Conservation (phyloP, 768 basidiomycete species). For the Kockovaella imperatae region DNA sequence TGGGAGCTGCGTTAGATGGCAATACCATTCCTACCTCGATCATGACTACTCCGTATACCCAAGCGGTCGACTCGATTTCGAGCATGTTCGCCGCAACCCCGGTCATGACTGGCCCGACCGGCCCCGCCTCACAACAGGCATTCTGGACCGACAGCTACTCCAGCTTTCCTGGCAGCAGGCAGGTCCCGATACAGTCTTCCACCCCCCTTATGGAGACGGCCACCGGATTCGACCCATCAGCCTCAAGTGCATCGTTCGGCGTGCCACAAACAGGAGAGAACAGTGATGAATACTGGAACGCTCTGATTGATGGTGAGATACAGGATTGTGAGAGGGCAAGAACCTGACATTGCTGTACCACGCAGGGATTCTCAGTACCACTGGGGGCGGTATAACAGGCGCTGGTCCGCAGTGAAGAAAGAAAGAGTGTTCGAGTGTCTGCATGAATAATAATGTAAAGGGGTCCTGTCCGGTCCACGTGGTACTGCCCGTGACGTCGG, state of each 20-base stretch:
- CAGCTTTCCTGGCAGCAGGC: background rate
- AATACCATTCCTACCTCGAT: slow-evolving; percentile 3
- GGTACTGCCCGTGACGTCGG: too few relatives aligned
- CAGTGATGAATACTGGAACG: slow-evolving; percentile 44
- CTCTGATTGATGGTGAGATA: slow-evolving; percentile 42
- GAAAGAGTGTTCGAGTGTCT: too few relatives aligned
- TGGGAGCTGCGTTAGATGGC: background rate
- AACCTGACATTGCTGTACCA: background rate
- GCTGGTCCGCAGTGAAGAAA: too few relatives aligned
- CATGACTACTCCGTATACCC: too few relatives aligned
- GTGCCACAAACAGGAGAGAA: slow-evolving; percentile 20
- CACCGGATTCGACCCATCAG: background rate
- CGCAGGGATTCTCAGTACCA: slow-evolving; percentile 7
- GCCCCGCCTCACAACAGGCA: too few relatives aligned
- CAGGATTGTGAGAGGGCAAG: background rate
- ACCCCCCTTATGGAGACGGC: background rate
- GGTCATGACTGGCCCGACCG: background rate
- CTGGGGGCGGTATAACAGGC: background rate
- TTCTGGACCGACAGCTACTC: slow-evolving; percentile 2
- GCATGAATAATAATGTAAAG: too few relatives aligned
- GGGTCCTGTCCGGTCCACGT: too few relatives aligned
- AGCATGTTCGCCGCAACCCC: background rate
- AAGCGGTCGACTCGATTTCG: too few relatives aligned
- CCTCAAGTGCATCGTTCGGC: background rate
- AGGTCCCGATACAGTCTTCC: background rate